Percentiles rank a stretch among this genome's conserved stretches.
Conservation (phyloP, 2,329 filamentous ascomycete genomes). For the Geosmithia flava region DNA sequence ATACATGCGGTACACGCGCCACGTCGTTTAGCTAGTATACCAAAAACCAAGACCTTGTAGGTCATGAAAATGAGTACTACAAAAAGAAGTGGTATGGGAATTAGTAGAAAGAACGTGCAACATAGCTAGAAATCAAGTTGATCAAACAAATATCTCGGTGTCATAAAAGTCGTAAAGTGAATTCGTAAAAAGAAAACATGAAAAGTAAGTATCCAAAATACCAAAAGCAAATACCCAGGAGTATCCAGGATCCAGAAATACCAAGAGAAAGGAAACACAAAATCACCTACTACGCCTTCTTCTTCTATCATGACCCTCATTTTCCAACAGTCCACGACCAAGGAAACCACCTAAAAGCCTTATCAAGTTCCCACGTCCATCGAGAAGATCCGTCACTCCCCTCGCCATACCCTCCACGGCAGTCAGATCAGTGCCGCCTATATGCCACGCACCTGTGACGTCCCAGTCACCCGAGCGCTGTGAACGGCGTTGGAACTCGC, state of each 20-base stretch:
- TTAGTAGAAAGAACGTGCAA: background rate
- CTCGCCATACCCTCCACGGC: constrained; percentile 6
- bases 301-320: constrained; percentile 1
- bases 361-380: constrained; percentile 3
- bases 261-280: background rate
- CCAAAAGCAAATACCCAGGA: background rate
- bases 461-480: constrained; percentile 19
- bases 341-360: constrained; percentile 1
- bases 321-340: constrained; percentile 1
- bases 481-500: constrained; percentile 27
- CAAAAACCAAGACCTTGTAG: too few species aligned
- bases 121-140: background rate
- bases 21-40: too few species aligned
- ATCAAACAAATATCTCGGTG: too few species aligned
- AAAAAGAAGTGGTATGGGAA: background rate
- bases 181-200: too few species aligned
- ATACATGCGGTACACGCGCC: too few species aligned
- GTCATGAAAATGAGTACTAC: too few species aligned
- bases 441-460: constrained; percentile 29
- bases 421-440: constrained; percentile 28
- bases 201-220: too few species aligned
- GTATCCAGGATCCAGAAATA: background rate
- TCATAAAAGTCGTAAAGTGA: too few species aligned
- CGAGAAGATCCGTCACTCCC: constrained; percentile 4
- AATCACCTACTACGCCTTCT: constrained; percentile 1